Evolutionary conservation across 495 filamentous ascomycete species (phyloP).

Genomic region (Lophiostoma macrostomum): DNA sequence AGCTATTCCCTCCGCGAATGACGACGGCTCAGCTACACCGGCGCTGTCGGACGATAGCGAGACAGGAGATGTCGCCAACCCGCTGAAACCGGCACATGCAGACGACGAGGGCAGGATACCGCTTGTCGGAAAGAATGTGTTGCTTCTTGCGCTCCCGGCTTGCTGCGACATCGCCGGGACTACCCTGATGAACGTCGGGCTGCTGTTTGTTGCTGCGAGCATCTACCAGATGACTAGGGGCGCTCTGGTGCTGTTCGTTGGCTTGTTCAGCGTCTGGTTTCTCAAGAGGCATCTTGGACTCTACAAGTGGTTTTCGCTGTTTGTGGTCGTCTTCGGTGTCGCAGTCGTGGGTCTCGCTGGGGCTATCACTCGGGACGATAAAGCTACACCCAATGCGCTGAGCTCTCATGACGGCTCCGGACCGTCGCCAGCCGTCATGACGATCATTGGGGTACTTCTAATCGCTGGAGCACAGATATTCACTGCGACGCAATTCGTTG

Average conservation of each 20-base stretch:
- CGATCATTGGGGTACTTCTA: conserved; percentile 77
- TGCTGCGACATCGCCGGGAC: conserved; percentile 93
- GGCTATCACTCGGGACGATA: conserved; percentile 61
- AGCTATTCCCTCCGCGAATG: conserved; percentile 46
- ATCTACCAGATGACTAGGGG: conserved; percentile 99
- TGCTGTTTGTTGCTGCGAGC: conserved; percentile 88
- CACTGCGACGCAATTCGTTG: conserved; percentile 91
- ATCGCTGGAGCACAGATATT: conserved; percentile 95
- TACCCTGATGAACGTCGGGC: conserved; percentile 92
- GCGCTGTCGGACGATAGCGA: conserved; percentile 21
- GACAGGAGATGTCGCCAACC: conserved; percentile 49
- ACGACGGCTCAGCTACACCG: neutral
- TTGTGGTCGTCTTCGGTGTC: conserved; percentile 84
- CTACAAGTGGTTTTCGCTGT: conserved; percentile 86
- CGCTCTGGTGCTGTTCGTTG: conserved; percentile 90
- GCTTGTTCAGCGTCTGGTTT: conserved; percentile 90
- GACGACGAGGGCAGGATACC: conserved; percentile 49
- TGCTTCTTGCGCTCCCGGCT: conserved; percentile 78
- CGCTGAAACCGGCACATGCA: conserved; percentile 40
- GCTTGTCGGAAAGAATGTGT: conserved; percentile 68
- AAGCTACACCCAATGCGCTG: conserved; percentile 39
- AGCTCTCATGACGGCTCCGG: conserved; percentile 37
- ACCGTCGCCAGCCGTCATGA: conserved; percentile 61
- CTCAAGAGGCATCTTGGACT: conserved; percentile 69
- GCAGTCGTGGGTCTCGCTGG: conserved; percentile 87